A percentile compares a stretch with the other conserved stretches of the same genome.
These are phyloP conservation scores for Rhododendron williamsianum DNA, from an alignment of 148 eudicot genomes.

Conservation along the genomic window DNA sequence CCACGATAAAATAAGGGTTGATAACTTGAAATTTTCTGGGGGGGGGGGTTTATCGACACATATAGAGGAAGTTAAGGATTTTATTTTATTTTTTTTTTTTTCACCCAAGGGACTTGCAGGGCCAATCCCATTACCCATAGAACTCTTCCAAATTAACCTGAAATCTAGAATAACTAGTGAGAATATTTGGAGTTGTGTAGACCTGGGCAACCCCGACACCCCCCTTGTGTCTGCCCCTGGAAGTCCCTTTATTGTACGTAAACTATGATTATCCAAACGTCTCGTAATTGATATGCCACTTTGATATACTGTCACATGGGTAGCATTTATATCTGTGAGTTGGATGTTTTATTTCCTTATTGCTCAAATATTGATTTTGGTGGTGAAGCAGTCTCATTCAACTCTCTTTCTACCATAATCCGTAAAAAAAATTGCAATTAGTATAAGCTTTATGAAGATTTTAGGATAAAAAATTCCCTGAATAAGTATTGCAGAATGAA, in stretches of 20 bases:
- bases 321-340: not conserved
- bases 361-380: not conserved
- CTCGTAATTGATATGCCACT: too few species aligned
- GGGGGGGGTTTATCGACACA: not conserved
- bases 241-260: too few species aligned
- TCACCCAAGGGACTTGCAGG: not conserved
- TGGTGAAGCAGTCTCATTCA: not conserved
- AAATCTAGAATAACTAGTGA: not conserved
- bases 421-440: too few species aligned
- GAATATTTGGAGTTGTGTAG: not conserved
- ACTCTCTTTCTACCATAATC: not conserved
- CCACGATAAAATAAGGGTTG: not conserved
- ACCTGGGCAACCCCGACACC: not conserved
- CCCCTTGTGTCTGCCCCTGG: not conserved
- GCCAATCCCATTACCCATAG: not conserved
- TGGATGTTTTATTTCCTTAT: not conserved
- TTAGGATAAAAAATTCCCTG: not conserved
- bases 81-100: too few species aligned
- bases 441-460: not conserved
- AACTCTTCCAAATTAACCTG: not conserved
- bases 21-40: not conserved
- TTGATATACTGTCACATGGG: not conserved
- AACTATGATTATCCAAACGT: not conserved
- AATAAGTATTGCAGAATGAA: not conserved
- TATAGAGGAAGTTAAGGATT: not conserved